Evolutionary conservation across 2,329 filamentous ascomycete species (phyloP), one percentile per base, ranked within the genome.

Genomic region (Colletotrichum sp.): DNA sequence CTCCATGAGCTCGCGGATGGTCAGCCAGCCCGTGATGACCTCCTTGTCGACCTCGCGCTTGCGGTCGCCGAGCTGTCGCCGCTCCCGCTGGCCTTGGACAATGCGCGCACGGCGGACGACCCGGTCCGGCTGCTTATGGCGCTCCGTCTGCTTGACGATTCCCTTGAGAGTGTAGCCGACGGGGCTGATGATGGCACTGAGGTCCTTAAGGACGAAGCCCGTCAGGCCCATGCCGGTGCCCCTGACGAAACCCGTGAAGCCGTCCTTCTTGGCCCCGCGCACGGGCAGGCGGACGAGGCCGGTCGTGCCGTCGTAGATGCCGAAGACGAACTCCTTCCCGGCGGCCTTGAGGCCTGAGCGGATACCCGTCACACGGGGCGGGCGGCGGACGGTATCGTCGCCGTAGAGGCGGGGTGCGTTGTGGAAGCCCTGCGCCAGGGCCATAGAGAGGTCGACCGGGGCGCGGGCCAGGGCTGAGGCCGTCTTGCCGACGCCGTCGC

Each of bases 401-500:
- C 93, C 93, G 78, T 94, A 95, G 0, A 95, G 86, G 3, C 92
- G 89, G 2, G 93, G 93, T 0, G 92, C 92, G 77, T 94, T 94
- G 81, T 94, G 93, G 77, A 94, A 94, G 2, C 93, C 93, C 80
- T 94, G 92, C 2, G 91, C 91, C 3, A 94, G 81, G 0, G 91
- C 91, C 55, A 94, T 83, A 0, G 89, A 87, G 4, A 94, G 81
- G 78, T 93, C 89, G 77, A 93, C 89, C 0, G 93, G 93, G 0
- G 91, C 89, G 76, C 86, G 87, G 8, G 86, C 87, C 6, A 93
- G 83, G 6, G 91, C 89, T 3, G 85, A 80, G 0, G 88, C 88
- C 0, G 90, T 88, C 77, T 88, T 88, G 28, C 84, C 85, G 22
- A 92, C 83, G 2, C 89, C 91, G 70, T 86, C 85, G 5, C 87